Base-by-base conservation (phyloP, 2,329 filamentous ascomycete genomes). In the Pyrenochaeta sp. region DNA sequence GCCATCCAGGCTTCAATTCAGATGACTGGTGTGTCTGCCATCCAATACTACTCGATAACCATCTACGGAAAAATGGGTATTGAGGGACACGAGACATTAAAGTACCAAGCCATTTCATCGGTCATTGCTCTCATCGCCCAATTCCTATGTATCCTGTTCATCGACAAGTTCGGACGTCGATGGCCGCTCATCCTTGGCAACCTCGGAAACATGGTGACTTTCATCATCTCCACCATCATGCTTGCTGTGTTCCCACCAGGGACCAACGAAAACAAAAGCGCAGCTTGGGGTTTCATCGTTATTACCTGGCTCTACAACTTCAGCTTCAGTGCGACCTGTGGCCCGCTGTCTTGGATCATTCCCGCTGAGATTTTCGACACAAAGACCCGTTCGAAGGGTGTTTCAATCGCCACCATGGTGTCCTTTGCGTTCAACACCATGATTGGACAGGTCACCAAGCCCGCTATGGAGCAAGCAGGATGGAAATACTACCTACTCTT, bases 251-350 rank as follows among this genome's bases (percentile, higher is more conserved):
- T 88, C 73, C 89, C 89, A 1, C 84, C 89, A 1, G 78, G 82
- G 2, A 74, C 73, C 1, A 75, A 73, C 41, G 77, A 80, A 51
- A 85, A 85, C 53, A 75, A 75, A 35, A 77, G 79, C 4, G 88
- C 88, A 1, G 81, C 82, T 6, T 91, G 88, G 87, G 89, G 85
- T 1, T 94, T 93, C 75, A 93, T 93, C 56, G 83, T 87, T 65
- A 82, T 85, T 64, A 93, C 90, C 1, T 93, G 90, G 90, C 71
- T 90, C 1, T 93, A 91, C 81, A 92, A 93, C 76, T 89, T 92
- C 78, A 88, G 82, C 36, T 92, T 91, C 80, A 88, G 83, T 3
- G 82, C 83, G 30, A 89, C 88, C 2, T 90, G 87, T 54, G 90
- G 90, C 18, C 89, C 90, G 0, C 76, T 92, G 1, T 81, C 83